These are phyloP conservation scores for Lepiota venenata DNA, from an alignment of 768 basidiomycete species.

Conservation along the genomic window DNA sequence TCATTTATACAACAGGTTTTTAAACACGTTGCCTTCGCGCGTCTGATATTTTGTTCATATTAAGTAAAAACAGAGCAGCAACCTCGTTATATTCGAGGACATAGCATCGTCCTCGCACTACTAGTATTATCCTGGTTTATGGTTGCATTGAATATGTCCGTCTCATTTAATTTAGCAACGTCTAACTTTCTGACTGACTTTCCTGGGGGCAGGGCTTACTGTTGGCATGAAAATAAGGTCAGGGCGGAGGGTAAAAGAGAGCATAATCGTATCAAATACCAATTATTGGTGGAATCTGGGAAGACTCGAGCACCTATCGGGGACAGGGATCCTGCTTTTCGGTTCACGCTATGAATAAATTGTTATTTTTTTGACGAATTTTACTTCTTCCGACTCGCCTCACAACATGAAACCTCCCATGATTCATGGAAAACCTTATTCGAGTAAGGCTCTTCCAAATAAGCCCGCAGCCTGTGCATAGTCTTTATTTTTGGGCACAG, in stretches of 20 bases:
- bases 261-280: conserved; percentile 1
- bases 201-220: not conserved
- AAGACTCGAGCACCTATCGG: conserved; percentile 9
- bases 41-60: not conserved
- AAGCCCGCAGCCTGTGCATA: no score
- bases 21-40: not conserved
- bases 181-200: not conserved
- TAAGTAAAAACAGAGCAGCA: not conserved
- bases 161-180: not conserved
- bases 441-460: no score
- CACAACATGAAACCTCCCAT: no score
- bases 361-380: no score
- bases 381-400: no score
- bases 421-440: conserved; percentile 18
- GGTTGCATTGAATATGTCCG: conserved; percentile 2
- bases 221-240: conserved; percentile 7
- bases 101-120: not conserved
- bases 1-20: conserved; percentile 10
- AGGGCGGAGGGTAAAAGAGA: conserved; percentile 5
- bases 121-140: conserved; percentile 4
- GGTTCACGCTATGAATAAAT: not conserved
- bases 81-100: conserved; percentile 3
- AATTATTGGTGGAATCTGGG: conserved; percentile 1
- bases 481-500: no score
- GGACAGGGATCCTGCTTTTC: conserved; percentile 8